A percentile compares a stretch with the other conserved stretches of the same genome.
Evolutionary conservation across 768 basidiomycete species (phyloP).

Genomic region (Leucocoprinus leucothites): DNA sequence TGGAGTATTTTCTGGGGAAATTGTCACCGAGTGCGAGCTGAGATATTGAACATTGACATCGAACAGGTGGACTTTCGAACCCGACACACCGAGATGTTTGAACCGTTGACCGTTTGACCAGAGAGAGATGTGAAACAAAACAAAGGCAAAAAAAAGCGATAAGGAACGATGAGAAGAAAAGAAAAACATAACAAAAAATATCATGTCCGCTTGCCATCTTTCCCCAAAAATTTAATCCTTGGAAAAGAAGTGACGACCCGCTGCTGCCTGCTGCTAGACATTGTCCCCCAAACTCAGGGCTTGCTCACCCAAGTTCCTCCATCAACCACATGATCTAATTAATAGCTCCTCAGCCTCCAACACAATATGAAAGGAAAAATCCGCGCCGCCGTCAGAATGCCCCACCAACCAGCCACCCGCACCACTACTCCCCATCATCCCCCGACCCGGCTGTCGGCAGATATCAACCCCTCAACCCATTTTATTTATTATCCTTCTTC

Average conservation of each 20-base stretch:
- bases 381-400: background rate
- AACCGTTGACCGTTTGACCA: constrained; percentile 8
- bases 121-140: constrained; percentile 5
- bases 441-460: background rate
- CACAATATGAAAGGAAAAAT: too few relatives aligned
- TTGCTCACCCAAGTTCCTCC: too few relatives aligned
- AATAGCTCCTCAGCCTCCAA: too few relatives aligned
- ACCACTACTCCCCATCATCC: constrained; percentile 16
- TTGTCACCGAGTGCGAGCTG: too few relatives aligned
- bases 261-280: too few relatives aligned
- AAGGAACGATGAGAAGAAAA: background rate
- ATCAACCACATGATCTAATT: too few relatives aligned
- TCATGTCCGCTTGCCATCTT: background rate
- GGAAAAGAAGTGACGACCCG: too few relatives aligned
- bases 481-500: constrained; percentile 93
- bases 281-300: too few relatives aligned
- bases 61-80: background rate
- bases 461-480: constrained; percentile 18
- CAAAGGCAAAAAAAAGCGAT: constrained; percentile 9
- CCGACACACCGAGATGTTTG: background rate
- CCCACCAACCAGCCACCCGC: background rate
- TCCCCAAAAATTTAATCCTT: too few relatives aligned
- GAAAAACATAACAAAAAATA: background rate
- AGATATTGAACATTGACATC: too few relatives aligned
- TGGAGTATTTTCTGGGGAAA: too few relatives aligned